Percentiles rank a stretch among this genome's conserved stretches.
phyloP scores from a whole-genome alignment of 345 rosid species.

The Mallotus nudiflorus region DNA sequence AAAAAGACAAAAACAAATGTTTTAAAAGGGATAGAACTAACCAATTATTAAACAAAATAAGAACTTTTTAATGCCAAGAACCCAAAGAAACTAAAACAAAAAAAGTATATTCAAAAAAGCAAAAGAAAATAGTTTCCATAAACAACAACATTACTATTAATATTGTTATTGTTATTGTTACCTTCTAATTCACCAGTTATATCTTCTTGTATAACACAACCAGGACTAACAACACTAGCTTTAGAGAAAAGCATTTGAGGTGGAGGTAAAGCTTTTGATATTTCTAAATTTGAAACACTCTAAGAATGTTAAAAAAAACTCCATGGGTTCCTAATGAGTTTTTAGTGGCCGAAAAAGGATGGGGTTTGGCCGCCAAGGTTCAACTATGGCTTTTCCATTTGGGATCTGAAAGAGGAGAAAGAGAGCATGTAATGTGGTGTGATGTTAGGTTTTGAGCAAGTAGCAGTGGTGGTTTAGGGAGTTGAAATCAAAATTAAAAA shows the following conservation, averaged over 20 bases:
- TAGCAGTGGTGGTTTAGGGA: not conserved
- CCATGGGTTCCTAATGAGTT: constrained; percentile 91
- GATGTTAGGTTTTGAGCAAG: not conserved
- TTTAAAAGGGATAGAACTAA: constrained; percentile 7
- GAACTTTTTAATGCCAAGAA: not conserved
- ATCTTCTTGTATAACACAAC: constrained; percentile 60
- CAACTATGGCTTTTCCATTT: constrained; percentile 58
- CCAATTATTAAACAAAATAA: not conserved
- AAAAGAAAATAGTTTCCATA: constrained; percentile 64
- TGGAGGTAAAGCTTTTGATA: constrained; percentile 70
- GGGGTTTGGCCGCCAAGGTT: constrained; percentile 65
- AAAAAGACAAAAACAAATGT: not conserved
- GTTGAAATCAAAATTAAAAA: too few species aligned
- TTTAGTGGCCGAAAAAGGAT: constrained; percentile 71
- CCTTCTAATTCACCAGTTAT: constrained; percentile 64
- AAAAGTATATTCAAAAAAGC: constrained; percentile 92
- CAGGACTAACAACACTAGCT: constrained; percentile 32
- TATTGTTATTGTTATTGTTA: too few species aligned
- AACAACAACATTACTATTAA: constrained; percentile 35
- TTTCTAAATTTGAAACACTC: constrained; percentile 85
- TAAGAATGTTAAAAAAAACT: constrained; percentile 92
- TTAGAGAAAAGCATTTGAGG: constrained; percentile 51
- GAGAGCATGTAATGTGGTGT: not conserved
- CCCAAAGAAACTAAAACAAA: too few species aligned
- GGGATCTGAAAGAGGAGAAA: constrained; percentile 10